These are phyloP conservation scores for Hericium erinaceus DNA, from an alignment of 768 basidiomycete genomes.

Conservation along the genomic window DNA sequence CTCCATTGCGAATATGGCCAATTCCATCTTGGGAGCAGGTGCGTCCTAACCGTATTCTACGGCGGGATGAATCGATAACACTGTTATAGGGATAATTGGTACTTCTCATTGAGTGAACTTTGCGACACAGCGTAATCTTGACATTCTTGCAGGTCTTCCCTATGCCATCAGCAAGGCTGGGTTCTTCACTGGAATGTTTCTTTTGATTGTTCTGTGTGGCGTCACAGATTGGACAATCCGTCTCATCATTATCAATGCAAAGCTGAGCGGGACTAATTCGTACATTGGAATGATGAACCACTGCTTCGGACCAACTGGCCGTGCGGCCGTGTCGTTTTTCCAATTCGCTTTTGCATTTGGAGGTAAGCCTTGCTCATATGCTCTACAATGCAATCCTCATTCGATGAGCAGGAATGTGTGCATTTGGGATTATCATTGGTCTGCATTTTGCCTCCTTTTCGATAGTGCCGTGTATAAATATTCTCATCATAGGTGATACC, in stretches of 20 bases:
- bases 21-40: constrained; percentile 93
- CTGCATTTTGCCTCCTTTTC: neutral
- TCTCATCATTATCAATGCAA: constrained; percentile 91
- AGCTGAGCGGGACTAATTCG: constrained; percentile 84
- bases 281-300: constrained; percentile 94
- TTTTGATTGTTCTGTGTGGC: constrained; percentile 69
- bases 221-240: constrained; percentile 99
- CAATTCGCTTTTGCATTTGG: constrained; percentile 98
- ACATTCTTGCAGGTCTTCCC: constrained; percentile 56
- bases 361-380: constrained; percentile 35
- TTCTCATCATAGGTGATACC: constrained; percentile 61
- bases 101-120: constrained; percentile 10
- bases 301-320: constrained; percentile 86
- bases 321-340: constrained; percentile 91
- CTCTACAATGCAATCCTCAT: neutral
- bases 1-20: constrained; percentile 90
- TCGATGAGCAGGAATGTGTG: constrained; percentile 73
- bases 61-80: neutral
- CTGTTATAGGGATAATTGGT: constrained; percentile 62
- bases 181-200: constrained; percentile 77
- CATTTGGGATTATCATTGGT: constrained; percentile 93
- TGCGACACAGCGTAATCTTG: no score
- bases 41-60: constrained; percentile 21
- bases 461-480: neutral
- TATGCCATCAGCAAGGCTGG: constrained; percentile 94